Evolutionary conservation across 2,329 filamentous ascomycete genomes (phyloP), one percentile per base, ranked within the genome.

Genomic region (Reticulascus tulasneorum): DNA sequence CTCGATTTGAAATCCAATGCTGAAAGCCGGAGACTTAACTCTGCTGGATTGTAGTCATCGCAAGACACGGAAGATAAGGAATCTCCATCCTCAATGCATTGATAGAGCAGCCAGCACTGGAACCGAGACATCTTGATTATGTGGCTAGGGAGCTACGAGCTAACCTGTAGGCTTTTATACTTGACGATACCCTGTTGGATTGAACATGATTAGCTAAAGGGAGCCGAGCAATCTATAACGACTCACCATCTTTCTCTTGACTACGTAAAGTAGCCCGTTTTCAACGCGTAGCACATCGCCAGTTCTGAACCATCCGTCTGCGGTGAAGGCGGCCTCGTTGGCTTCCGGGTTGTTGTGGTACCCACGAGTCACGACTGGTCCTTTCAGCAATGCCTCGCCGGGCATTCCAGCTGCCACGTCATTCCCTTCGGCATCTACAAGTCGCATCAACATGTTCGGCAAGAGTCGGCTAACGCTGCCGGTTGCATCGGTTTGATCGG

Each of bases 251-350:
- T 35, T 38, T 7, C 37, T 23, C 21, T 34, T 31, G 16, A 34
- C 31, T 15, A 34, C 22, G 25, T 34, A 38, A 9, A 38, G 31
- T n/a, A 28, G 19, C 5, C 35, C 40, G n/a, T 29, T 34, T 10
- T 36, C 33, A 4, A 37, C 20, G 4, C 44, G 32, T 7, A 42
- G 37, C 6, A 46, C 20, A 9, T 46, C 43, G n/a, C 43, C 43
- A 2, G 43, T 38, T 5, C 40, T 30, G 7, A 45, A 41, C 43
- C 37, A 46, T 8, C 37, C 43, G 6, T 40, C 38, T 10, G 17
- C 10, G 6, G 40, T 45, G 15, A 46, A 46, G 5, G 25, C 31
- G 9, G 16, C 25, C 4, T 21, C 11, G 8, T 40, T 31, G 9
- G 35, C 41, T n/a, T 38, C 37, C 9, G 16, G 16, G 12, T 37